Conservation (phyloP, 169 alveolate genomes). For the Fabrea salina region DNA sequence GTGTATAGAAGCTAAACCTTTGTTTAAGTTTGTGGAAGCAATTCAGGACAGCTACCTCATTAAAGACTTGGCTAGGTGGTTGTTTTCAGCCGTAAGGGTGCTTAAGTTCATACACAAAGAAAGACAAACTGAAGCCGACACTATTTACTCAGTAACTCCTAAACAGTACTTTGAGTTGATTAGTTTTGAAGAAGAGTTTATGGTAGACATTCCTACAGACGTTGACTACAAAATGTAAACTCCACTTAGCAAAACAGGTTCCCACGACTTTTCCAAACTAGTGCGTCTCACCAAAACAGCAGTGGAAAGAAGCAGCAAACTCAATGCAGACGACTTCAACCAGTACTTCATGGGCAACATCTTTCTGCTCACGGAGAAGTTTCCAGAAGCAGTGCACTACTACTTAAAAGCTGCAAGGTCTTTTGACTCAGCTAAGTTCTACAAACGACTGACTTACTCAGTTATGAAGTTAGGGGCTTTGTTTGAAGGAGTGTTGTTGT, state of each 20-base stretch:
- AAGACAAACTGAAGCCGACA: slow-evolving; percentile 26
- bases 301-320: neutral
- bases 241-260: neutral
- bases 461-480: slow-evolving; percentile 2
- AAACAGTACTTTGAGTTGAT: slow-evolving; percentile 21
- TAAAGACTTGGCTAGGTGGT: slow-evolving; percentile 17
- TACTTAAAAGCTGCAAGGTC: slow-evolving; percentile 22
- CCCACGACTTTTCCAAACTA: slow-evolving; percentile 12
- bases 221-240: slow-evolving; percentile 24
- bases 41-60: neutral
- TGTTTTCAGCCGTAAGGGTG: slow-evolving; percentile 28
- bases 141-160: neutral
- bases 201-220: slow-evolving; percentile 32
- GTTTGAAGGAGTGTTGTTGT: slow-evolving; percentile 12
- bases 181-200: slow-evolving; percentile 27
- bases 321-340: neutral
- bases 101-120: slow-evolving; percentile 14
- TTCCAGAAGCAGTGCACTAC: neutral
- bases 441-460: neutral
- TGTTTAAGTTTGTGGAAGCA: neutral
- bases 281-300: neutral
- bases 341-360: slow-evolving; percentile 22
- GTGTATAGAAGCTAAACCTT: neutral
- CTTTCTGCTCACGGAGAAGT: neutral
- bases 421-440: neutral